Percentiles rank a stretch among this genome's conserved stretches.
Evolutionary conservation across 257 asterid genomes (phyloP).

Genomic region (Perilla frutescens): DNA sequence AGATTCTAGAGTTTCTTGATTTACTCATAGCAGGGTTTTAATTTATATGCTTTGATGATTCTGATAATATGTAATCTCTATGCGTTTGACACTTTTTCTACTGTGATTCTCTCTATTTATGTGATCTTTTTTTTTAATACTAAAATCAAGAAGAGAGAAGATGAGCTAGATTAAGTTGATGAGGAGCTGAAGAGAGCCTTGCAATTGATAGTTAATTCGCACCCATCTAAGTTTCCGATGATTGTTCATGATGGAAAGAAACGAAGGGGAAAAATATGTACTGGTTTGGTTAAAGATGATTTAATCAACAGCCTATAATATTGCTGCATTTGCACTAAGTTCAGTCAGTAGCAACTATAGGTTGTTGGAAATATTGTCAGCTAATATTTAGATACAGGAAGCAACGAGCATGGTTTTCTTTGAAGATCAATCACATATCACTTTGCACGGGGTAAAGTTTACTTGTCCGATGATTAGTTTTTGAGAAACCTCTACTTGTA

Average conservation of each 20-base stretch:
- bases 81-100: neutral
- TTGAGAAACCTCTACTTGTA: neutral
- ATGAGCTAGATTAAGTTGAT: conserved; percentile 18
- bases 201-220: neutral
- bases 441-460: neutral
- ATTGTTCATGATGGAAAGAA: neutral
- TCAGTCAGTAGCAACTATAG: conserved; percentile 14
- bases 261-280: neutral
- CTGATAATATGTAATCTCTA: conserved; percentile 13
- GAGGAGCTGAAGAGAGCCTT: neutral
- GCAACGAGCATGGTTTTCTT: neutral
- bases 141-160: neutral
- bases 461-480: neutral
- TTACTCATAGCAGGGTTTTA: neutral
- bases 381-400: neutral
- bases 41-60: neutral
- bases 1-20: conserved; percentile 6
- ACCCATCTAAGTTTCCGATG: neutral
- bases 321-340: neutral
- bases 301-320: neutral
- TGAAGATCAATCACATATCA: neutral
- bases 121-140: neutral
- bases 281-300: neutral
- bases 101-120: neutral
- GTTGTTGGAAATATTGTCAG: neutral